These are phyloP conservation scores for Syzygium aqueum DNA, from an alignment of 345 rosid genomes.

Conservation along the genomic window DNA sequence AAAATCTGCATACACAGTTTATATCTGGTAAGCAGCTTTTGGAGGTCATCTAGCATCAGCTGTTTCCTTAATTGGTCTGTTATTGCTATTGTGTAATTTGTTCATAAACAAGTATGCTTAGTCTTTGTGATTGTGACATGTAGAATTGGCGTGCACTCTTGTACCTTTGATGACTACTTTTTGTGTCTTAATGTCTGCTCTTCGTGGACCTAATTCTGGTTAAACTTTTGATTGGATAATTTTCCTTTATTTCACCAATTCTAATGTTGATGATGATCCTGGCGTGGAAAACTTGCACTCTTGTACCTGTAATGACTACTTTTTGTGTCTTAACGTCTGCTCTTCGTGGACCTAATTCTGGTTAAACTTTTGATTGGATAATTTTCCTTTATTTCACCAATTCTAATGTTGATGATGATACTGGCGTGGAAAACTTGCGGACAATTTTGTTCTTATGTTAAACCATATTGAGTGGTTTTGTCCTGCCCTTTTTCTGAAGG, in stretches of 20 bases:
- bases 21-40: neutral
- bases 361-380: neutral
- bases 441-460: neutral
- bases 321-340: neutral
- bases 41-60: neutral
- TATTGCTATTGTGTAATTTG: neutral
- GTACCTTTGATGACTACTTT: neutral
- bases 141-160: neutral
- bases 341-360: neutral
- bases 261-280: neutral
- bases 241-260: neutral
- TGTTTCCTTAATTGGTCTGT: neutral
- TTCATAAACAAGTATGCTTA: neutral
- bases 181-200: neutral
- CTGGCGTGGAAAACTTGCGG: neutral
- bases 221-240: neutral
- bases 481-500: slow-evolving; percentile 27
- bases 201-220: neutral
- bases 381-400: neutral
- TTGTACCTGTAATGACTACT: neutral
- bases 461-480: neutral
- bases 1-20: neutral
- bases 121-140: neutral
- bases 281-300: neutral
- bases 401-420: neutral